Evolutionary conservation across 768 basidiomycete genomes (phyloP).

Genomic region (Stropharia rugosoannulata): DNA sequence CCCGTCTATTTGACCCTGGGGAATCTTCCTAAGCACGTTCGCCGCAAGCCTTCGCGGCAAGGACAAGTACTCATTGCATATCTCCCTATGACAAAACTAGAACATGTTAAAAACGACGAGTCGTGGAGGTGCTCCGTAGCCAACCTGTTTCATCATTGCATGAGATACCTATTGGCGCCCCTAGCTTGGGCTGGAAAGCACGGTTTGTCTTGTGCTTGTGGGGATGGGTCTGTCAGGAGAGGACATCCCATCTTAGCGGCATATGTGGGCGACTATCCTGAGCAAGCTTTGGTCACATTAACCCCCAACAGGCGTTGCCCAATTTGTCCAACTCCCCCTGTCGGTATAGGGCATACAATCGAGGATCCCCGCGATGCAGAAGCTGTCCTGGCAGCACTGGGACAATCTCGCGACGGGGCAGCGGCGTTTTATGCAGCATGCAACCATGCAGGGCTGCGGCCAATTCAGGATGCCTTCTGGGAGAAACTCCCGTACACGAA

Average conservation of each 20-base stretch:
- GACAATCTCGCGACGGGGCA: slow-evolving; percentile 16
- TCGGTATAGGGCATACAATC: slow-evolving; percentile 17
- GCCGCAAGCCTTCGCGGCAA: slow-evolving; percentile 31
- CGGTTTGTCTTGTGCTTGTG: slow-evolving; percentile 26
- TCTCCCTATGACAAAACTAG: slow-evolving; percentile 35
- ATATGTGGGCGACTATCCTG: slow-evolving; percentile 41
- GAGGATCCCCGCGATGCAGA: slow-evolving; percentile 16
- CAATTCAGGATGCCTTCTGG: slow-evolving; percentile 41
- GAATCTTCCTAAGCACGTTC: slow-evolving; percentile 40
- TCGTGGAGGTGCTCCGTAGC: slow-evolving; percentile 16
- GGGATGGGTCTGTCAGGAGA: slow-evolving; percentile 30
- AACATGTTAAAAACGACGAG: slow-evolving; percentile 24
- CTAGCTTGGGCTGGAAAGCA: slow-evolving; percentile 22
- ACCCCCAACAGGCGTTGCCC: slow-evolving; percentile 26
- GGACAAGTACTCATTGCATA: slow-evolving; percentile 37
- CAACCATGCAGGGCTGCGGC: slow-evolving; percentile 19
- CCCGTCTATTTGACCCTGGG: slow-evolving; percentile 52
- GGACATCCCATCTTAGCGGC: slow-evolving; percentile 39
- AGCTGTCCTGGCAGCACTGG: slow-evolving; percentile 21
- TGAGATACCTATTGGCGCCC: slow-evolving; percentile 26
- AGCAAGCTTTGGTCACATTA: too few species aligned
- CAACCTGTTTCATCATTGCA: slow-evolving; percentile 38
- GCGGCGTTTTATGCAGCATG: slow-evolving; percentile 16
- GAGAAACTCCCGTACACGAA: slow-evolving; percentile 32
- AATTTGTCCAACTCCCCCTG: slow-evolving; percentile 19